Evolutionary conservation across 441 rosid genomes (phyloP).

Genomic region (Erysimum pusillum): DNA sequence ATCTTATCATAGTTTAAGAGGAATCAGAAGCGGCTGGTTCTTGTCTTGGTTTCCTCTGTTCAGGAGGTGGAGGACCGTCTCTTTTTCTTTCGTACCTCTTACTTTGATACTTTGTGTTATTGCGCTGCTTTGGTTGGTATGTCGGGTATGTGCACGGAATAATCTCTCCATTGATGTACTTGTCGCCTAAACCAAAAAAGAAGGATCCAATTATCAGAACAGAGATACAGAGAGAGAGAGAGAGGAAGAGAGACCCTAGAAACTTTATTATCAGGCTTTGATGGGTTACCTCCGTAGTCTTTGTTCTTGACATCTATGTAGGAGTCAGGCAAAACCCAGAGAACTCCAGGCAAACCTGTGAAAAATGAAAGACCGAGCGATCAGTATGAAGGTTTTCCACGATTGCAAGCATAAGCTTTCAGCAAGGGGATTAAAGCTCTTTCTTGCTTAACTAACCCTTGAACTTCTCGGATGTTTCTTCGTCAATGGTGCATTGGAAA

Average conservation of each 20-base stretch:
- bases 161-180: conserved; percentile 92
- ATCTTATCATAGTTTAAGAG: conserved; percentile 41
- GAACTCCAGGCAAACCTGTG: conserved; percentile 95
- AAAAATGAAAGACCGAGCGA: conserved; percentile 13
- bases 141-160: conserved; percentile 93
- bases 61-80: conserved; percentile 88
- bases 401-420: conserved; percentile 3
- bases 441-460: conserved; percentile 69
- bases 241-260: neutral
- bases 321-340: conserved; percentile 97
- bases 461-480: conserved; percentile 96
- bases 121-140: conserved; percentile 85
- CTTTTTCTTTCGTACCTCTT: conserved; percentile 82
- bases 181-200: conserved; percentile 67
- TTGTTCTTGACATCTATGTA: conserved; percentile 96
- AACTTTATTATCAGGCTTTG: conserved; percentile 15
- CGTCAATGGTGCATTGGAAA: conserved; percentile 89
- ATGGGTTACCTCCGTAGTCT: conserved; percentile 88
- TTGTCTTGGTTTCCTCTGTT: conserved; percentile 68
- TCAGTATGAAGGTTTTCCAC: conserved; percentile 4
- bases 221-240: conserved; percentile 15
- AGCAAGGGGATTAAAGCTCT: neutral
- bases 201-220: conserved; percentile 7
- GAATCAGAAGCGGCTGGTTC: conserved; percentile 63
- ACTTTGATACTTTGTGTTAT: conserved; percentile 64